Evolutionary conservation across 2,329 filamentous ascomycete species (phyloP).

Genomic region (Leptosphaerulina australis): DNA sequence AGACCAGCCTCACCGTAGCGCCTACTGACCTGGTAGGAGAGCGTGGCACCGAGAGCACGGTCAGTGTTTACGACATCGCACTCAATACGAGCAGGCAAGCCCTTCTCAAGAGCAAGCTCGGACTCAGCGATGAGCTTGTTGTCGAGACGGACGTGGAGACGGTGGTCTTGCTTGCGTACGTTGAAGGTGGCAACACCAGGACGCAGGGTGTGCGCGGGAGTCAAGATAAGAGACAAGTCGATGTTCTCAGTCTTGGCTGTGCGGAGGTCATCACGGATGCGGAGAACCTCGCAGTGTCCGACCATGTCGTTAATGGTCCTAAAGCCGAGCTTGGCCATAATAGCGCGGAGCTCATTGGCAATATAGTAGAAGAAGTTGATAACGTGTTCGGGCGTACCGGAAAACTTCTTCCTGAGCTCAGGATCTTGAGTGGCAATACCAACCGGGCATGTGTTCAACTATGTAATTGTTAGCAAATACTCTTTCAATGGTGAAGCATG

Average conservation of each 20-base stretch:
- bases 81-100: slow-evolving; percentile 88
- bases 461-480: slow-evolving; percentile 31
- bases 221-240: slow-evolving; percentile 89
- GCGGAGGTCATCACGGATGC: slow-evolving; percentile 84
- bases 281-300: slow-evolving; percentile 84
- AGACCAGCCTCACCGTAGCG: slow-evolving; percentile 87
- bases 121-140: slow-evolving; percentile 98
- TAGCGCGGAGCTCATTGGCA: slow-evolving; percentile 91
- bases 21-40: slow-evolving; percentile 96
- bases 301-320: slow-evolving; percentile 98
- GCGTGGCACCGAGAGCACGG: slow-evolving; percentile 87
- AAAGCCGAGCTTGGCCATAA: slow-evolving; percentile 96
- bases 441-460: slow-evolving; percentile 78
- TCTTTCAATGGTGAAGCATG: not conserved
- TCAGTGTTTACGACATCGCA: slow-evolving; percentile 97
- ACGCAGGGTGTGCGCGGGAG: slow-evolving; percentile 92
- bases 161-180: slow-evolving; percentile 95
- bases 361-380: slow-evolving; percentile 99
- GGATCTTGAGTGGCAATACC: slow-evolving; percentile 96
- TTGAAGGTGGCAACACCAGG: slow-evolving; percentile 97
- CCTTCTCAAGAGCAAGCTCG: slow-evolving; percentile 92
- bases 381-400: slow-evolving; percentile 90
- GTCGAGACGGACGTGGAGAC: slow-evolving; percentile 88
- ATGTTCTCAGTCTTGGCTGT: slow-evolving; percentile 91
- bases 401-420: slow-evolving; percentile 91